Base-by-base conservation (phyloP, 2,329 filamentous ascomycete species). In the Lachnellula hyalina region DNA sequence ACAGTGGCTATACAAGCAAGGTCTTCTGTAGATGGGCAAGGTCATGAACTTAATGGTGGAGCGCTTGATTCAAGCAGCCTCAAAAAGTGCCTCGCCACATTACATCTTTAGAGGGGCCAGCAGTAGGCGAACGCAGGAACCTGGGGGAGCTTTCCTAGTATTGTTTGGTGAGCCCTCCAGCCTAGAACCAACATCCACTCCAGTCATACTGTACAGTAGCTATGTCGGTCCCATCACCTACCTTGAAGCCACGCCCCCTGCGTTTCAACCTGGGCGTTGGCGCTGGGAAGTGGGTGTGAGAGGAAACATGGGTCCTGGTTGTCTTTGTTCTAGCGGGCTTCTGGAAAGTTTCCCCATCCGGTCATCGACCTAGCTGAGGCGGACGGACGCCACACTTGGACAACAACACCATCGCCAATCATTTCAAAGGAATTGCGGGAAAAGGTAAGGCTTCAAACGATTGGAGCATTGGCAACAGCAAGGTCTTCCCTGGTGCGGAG, bases 201-300 rank as follows among this genome's bases (percentile, higher is more conserved):
- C n/a, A 47, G 46, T 14, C 32, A 25, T 17, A 21, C 21, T 2
- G 21, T 21, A 21, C 3, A 4, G 21, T 21, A 21, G 19, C 12
- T n/a, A 48, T 35, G 12, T 48, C 23, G 28, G 11, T 25, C n/a
- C 19, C 25, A 17, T 32, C n/a, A 40, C 14, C 14, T 8, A 40
- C 14, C 14, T 8, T 40, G 36, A 40, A 40, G 41, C 12, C 21
- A 21, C 41, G 41, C 19, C 23, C 49, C 23, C 36, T 34, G 36
- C 21, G 49, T 51, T 51, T 51, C 49, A 44, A 42, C 15, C 47
- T 49, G 49, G 49, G 49, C 49, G 49, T 44, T n/a, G 15, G 14
- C 47, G 17, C 17, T 9, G 47, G 34, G 15, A 21, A 12, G 35
- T 32, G 32, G 34, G n/a, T 49, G 32, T 21, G n/a, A 36, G 12